phyloP scores from a whole-genome alignment of 345 rosid species.

The Rhizophora mangle region DNA sequence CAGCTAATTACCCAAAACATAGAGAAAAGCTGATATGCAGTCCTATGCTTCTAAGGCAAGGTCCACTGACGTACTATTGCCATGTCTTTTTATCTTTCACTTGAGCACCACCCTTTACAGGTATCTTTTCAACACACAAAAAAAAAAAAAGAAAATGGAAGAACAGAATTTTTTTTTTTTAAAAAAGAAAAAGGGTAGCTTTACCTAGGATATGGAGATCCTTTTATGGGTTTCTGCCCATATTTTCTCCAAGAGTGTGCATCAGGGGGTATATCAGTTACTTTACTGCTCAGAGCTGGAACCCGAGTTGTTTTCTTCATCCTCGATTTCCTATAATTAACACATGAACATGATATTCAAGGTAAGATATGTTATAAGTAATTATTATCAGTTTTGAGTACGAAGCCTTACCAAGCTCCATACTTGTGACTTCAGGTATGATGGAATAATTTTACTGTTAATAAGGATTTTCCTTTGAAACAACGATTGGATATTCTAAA shows the following conservation, averaged over 20 bases:
- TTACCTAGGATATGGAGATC: constrained; percentile 45
- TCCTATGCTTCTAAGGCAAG: too few species aligned
- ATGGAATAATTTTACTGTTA: too few species aligned
- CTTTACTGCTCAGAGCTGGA: constrained; percentile 29
- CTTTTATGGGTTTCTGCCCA: constrained; percentile 42
- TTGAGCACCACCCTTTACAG: too few species aligned
- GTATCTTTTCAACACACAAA: too few species aligned
- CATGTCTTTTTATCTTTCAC: too few species aligned
- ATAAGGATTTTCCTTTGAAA: not conserved
- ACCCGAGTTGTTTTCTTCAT: constrained; percentile 30
- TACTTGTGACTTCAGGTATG: too few species aligned
- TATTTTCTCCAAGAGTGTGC: constrained; percentile 39
- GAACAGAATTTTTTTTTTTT: not conserved
- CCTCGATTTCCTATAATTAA: constrained; percentile 22
- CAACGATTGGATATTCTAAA: not conserved
- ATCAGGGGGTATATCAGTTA: constrained; percentile 36
- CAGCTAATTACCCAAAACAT: too few species aligned
- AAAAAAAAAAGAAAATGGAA: not conserved
- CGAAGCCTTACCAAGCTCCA: not conserved
- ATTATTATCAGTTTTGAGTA: not conserved
- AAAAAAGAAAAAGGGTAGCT: too few species aligned
- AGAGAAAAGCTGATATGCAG: too few species aligned
- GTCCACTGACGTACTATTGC: too few species aligned
- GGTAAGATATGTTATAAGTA: not conserved
- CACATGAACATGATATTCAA: not conserved